Evolutionary conservation across 106 monocot genomes (phyloP).

Genomic region (Phalaenopsis aphrodite): DNA sequence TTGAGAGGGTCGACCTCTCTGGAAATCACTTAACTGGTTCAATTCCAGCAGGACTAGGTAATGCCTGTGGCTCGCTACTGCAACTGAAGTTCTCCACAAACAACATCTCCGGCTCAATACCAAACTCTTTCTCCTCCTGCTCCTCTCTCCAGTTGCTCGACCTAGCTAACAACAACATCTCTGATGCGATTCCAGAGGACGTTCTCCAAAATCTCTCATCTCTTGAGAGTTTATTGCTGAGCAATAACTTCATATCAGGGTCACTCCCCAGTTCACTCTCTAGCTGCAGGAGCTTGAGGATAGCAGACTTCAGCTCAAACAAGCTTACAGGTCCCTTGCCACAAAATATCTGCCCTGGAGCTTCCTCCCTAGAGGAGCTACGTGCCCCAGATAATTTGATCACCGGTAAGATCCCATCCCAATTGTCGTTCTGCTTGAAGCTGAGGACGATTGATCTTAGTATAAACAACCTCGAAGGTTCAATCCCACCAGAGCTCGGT

Average conservation of each 20-base stretch:
- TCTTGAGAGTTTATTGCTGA: constrained; percentile 33
- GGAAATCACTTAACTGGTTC: constrained; percentile 33
- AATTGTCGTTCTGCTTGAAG: constrained; percentile 34
- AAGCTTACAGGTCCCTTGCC: constrained; percentile 39
- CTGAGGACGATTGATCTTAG: constrained; percentile 58
- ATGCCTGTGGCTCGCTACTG: constrained; percentile 36
- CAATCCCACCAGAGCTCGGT: constrained; percentile 55
- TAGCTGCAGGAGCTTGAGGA: constrained; percentile 32
- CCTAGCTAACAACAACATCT: constrained; percentile 58
- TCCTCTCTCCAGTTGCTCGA: constrained; percentile 43
- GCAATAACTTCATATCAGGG: constrained; percentile 75
- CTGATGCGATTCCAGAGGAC: constrained; percentile 48
- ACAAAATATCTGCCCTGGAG: constrained; percentile 28
- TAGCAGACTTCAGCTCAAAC: constrained; percentile 69
- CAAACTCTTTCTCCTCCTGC: constrained; percentile 17
- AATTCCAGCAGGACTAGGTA: constrained; percentile 37
- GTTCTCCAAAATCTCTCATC: constrained; percentile 23
- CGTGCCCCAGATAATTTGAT: constrained; percentile 62
- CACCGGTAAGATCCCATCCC: constrained; percentile 38
- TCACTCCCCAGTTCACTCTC: constrained; percentile 42
- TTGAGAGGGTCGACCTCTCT: constrained; percentile 69
- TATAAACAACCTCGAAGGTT: constrained; percentile 57
- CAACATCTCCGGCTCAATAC: constrained; percentile 24
- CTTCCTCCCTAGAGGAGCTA: constrained; percentile 56
- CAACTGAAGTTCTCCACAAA: constrained; percentile 43